Percentiles rank a stretch among this genome's conserved stretches.
Evolutionary conservation across 164 flowering plant genomes (phyloP).

Genomic region (Tetracentron sinense): DNA sequence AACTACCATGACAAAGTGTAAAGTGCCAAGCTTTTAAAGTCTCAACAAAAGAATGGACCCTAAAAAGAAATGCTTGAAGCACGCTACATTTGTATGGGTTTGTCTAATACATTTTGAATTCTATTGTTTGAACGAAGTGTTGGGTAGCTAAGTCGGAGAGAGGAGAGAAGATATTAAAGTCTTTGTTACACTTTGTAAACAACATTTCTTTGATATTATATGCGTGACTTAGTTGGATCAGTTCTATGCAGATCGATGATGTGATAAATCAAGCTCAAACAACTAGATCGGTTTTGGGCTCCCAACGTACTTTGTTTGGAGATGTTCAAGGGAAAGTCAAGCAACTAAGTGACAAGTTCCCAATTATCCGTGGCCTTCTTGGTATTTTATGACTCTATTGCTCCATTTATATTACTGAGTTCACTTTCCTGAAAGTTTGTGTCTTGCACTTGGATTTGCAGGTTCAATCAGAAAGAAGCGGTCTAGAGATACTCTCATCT

Average conservation of each 20-base stretch:
- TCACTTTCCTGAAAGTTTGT: not conserved
- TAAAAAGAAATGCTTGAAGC: no score
- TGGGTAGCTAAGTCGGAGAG: no score
- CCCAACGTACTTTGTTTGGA: no score
- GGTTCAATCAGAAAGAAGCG: conserved; percentile 77
- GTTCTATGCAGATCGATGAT: conserved; percentile 65
- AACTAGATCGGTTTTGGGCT: conserved; percentile 56
- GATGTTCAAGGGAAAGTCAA: conserved; percentile 87
- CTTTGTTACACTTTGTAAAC: no score
- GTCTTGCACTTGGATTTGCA: conserved; percentile 21
- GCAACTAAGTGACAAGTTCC: conserved; percentile 67
- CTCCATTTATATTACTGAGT: not conserved
- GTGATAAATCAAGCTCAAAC: conserved; percentile 82
- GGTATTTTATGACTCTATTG: conserved; percentile 33
- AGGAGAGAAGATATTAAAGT: no score
- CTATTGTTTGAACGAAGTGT: no score
- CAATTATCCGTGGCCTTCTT: conserved; percentile 75
- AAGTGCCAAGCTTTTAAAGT: no score
- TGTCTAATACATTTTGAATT: no score
- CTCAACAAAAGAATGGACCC: no score
- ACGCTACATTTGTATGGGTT: no score
- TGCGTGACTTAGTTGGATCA: not conserved
- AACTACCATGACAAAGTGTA: no score
- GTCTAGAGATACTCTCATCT: conserved; percentile 74
- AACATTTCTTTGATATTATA: no score